Conservation (phyloP, 2,329 filamentous ascomycete species). For the Penicillium sp. region DNA sequence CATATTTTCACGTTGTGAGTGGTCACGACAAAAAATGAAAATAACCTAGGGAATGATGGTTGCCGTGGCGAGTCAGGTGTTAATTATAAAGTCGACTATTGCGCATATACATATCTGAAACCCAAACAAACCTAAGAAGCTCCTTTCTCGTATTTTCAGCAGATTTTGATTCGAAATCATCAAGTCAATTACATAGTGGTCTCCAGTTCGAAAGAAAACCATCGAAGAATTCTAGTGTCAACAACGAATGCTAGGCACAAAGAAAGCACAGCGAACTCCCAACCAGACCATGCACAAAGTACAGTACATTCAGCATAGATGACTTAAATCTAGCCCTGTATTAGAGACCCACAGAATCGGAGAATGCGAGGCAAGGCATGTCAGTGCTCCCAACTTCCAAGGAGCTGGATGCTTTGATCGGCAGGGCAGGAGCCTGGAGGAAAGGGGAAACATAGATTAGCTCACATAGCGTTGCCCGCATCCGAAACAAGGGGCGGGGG, state of each 20-base stretch:
- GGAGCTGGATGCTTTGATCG: conserved; percentile 22
- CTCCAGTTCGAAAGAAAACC: neutral
- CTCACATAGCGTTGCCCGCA: conserved; percentile 18
- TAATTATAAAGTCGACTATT: no score
- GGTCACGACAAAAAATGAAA: no score
- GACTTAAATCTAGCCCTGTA: conserved; percentile 2
- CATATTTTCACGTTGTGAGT: no score
- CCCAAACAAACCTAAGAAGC: neutral
- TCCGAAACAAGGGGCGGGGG: conserved; percentile 27
- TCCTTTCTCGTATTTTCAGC: neutral
- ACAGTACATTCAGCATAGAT: neutral
- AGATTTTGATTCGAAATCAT: neutral
- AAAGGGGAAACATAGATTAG: conserved; percentile 18
- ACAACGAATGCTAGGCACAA: neutral
- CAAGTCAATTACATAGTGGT: neutral
- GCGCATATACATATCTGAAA: no score
- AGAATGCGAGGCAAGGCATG: conserved; percentile 22
- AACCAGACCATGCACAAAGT: conserved; percentile 7
- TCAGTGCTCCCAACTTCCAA: conserved; percentile 25
- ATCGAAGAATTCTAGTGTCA: neutral
- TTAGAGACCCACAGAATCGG: conserved; percentile 15
- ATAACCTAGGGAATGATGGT: no score
- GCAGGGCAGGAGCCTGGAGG: conserved; percentile 22
- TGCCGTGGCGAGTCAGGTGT: no score
- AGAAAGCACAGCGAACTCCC: neutral